phyloP scores from a whole-genome alignment of 139 green algal species.

The Chlorella sorokiniana region DNA sequence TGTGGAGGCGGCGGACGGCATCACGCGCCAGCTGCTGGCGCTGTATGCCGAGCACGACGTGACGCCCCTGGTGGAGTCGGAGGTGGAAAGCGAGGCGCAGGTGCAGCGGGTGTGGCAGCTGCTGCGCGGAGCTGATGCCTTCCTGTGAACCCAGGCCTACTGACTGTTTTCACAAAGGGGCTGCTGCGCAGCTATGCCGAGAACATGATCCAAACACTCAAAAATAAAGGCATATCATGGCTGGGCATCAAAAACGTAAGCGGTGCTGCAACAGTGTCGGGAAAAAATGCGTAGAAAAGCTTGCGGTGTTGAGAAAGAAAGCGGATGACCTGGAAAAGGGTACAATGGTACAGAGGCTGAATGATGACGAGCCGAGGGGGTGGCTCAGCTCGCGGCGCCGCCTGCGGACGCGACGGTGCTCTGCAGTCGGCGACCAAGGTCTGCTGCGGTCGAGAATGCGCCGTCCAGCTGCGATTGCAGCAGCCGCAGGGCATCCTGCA shows the following conservation, averaged over 20 bases:
- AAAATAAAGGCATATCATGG: too few relatives aligned
- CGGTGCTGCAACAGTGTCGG: too few relatives aligned
- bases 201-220: too few relatives aligned
- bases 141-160: too few relatives aligned
- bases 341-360: neutral
- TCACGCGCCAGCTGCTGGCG: constrained; percentile 45
- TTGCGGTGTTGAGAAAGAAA: too few relatives aligned
- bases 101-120: constrained; percentile 16
- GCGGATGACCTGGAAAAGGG: too few relatives aligned
- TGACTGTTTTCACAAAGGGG: too few relatives aligned
- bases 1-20: constrained; percentile 43
- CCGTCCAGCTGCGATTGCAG: constrained; percentile 6
- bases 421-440: neutral
- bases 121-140: neutral
- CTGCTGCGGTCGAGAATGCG: neutral
- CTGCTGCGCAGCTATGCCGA: too few relatives aligned
- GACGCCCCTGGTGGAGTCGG: constrained; percentile 52
- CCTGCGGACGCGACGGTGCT: neutral
- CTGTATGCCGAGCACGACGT: constrained; percentile 39
- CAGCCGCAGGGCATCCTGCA: constrained; percentile 2
- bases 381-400: too few relatives aligned
- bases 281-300: too few relatives aligned
- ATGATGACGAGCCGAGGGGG: too few relatives aligned
- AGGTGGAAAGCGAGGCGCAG: neutral
- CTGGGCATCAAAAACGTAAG: too few relatives aligned